A percentile compares a stretch with the other conserved stretches of the same genome.
Conservation (phyloP, 1,284 basidiomycete genomes). For the Puccinia horiana region DNA sequence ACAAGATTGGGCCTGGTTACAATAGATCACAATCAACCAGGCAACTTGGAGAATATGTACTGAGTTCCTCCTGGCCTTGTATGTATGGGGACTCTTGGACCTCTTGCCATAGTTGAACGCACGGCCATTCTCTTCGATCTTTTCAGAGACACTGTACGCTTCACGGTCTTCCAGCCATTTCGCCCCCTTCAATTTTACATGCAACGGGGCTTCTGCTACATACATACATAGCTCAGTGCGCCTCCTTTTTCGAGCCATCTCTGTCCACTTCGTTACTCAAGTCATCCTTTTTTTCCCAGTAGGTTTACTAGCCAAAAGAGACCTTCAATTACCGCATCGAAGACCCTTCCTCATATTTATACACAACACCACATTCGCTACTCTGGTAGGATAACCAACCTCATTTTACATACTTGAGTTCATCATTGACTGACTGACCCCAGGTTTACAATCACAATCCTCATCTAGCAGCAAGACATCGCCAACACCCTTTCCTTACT, state of each 20-base stretch:
- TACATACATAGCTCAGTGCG: no score
- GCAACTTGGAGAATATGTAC: no score
- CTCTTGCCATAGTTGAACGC: background rate
- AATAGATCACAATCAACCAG: no score
- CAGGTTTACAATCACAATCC: background rate
- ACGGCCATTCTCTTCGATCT: background rate
- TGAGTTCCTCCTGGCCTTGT: no score
- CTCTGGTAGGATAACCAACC: background rate
- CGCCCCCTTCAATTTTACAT: conserved; percentile 6
- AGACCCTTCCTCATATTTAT: background rate
- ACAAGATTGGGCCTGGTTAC: no score
- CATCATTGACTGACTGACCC: conserved; percentile 5
- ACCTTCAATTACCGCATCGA: background rate
- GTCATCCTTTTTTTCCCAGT: background rate
- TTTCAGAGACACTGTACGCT: no score
- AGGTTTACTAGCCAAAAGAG: background rate
- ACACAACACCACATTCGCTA: background rate
- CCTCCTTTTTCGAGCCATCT: background rate
- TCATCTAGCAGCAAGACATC: background rate
- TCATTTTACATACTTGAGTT: background rate
- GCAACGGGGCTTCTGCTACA: background rate
- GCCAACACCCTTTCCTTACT: background rate
- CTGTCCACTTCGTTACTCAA: background rate
- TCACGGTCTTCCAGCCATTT: background rate
- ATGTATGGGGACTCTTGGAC: no score